Percentiles rank a stretch among this genome's conserved stretches.
Conservation (phyloP, 805 yeast species). For the Metschnikowia sp. region DNA sequence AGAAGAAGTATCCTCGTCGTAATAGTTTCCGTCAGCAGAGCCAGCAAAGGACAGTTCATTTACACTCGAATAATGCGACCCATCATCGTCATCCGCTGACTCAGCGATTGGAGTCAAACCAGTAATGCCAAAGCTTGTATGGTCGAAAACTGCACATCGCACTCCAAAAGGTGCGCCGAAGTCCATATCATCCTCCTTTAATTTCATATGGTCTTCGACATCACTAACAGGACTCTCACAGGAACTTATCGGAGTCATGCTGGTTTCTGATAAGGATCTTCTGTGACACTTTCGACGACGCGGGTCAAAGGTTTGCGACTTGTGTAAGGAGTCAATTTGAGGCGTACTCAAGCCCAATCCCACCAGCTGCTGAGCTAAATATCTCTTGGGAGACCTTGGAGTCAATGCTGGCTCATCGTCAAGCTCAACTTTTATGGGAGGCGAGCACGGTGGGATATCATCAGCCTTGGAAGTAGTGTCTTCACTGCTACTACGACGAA, state of each 20-base stretch:
- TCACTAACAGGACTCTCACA: constrained; percentile 10
- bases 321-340: not conserved
- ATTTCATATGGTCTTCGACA: constrained; percentile 5
- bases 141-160: constrained; percentile 21
- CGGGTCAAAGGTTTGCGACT: constrained; percentile 12
- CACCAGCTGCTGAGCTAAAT: constrained; percentile 7
- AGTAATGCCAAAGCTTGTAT: constrained; percentile 21
- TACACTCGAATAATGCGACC: constrained; percentile 10
- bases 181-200: constrained; percentile 10
- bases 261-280: constrained; percentile 15
- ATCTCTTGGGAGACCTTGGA: constrained; percentile 27
- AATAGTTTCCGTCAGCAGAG: constrained; percentile 21
- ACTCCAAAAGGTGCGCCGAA: constrained; percentile 6
- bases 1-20: constrained; percentile 15
- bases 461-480: constrained; percentile 1
- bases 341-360: constrained; percentile 5
- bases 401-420: constrained; percentile 22
- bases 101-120: constrained; percentile 41
- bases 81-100: constrained; percentile 23
- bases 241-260: constrained; percentile 1
- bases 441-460: constrained; percentile 3
- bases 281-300: constrained; percentile 17
- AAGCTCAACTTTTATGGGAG: constrained; percentile 5
- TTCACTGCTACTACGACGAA: constrained; percentile 32
- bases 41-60: constrained; percentile 26